Evolutionary conservation across 164 flowering plant genomes (phyloP).

Genomic region (Amborella trichopoda): DNA sequence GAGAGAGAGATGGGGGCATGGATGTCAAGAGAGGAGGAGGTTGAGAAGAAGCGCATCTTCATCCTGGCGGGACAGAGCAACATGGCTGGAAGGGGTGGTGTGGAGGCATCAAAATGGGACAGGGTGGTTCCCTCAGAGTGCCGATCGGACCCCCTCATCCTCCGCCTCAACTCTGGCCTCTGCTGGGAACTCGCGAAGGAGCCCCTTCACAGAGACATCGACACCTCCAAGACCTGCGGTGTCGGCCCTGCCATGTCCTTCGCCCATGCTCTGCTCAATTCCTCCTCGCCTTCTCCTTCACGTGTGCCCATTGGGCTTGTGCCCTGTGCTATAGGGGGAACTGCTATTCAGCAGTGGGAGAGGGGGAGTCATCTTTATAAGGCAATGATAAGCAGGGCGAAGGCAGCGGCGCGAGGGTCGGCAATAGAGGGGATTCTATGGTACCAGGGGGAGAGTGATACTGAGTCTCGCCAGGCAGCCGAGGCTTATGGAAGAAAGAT

Average conservation of each 20-base stretch:
- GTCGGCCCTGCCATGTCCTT: conserved; percentile 82
- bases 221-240: conserved; percentile 43
- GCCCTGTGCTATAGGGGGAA: conserved; percentile 81
- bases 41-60: conserved; percentile 6
- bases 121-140: conserved; percentile 44
- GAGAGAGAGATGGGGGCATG: no score
- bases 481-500: conserved; percentile 8
- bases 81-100: conserved; percentile 81
- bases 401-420: conserved; percentile 36
- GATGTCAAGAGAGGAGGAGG: no score
- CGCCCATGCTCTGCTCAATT: conserved; percentile 29
- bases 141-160: conserved; percentile 29
- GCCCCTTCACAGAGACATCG: conserved; percentile 69
- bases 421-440: conserved; percentile 42
- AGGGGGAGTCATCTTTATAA: conserved; percentile 37
- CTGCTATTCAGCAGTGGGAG: conserved; percentile 50
- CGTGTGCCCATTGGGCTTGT: conserved; percentile 40
- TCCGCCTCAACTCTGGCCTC: conserved; percentile 29
- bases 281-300: conserved; percentile 6
- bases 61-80: conserved; percentile 63
- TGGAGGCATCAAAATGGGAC: conserved; percentile 37
- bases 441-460: conserved; percentile 84
- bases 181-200: conserved; percentile 54
- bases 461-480: conserved; percentile 27
- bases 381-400: conserved; percentile 32